These are phyloP conservation scores for Thielaviopsis punctulata DNA, from an alignment of 2,329 filamentous ascomycete genomes.

Conservation along the genomic window DNA sequence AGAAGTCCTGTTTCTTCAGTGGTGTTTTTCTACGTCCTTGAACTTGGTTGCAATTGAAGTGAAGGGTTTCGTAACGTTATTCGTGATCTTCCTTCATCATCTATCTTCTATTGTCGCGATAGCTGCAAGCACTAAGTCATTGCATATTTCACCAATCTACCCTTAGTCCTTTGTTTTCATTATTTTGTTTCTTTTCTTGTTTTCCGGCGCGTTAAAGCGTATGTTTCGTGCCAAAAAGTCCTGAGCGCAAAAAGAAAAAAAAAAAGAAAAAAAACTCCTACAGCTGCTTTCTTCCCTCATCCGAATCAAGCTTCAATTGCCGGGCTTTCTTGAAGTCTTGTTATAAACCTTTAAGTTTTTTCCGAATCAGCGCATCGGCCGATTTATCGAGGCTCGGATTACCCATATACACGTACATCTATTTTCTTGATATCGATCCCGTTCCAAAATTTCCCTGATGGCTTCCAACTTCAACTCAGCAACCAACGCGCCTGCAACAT, in stretches of 20 bases:
- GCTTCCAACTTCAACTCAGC: not conserved
- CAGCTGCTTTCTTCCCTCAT: not conserved
- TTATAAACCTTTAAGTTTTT: not conserved
- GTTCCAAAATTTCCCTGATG: not conserved
- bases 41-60: not conserved
- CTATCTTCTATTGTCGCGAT: not conserved
- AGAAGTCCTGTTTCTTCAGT: not conserved
- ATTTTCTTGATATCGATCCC: not conserved
- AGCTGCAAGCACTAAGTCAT: not conserved
- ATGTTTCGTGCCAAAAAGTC: not conserved
- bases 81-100: not conserved
- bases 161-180: not conserved
- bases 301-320: not conserved
- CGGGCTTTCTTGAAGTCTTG: not conserved
- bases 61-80: not conserved
- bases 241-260: not conserved
- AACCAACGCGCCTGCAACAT: constrained; percentile 26
- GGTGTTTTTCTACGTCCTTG: not conserved
- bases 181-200: not conserved
- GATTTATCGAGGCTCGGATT: too few relatives aligned
- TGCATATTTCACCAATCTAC: not conserved
- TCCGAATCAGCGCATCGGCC: not conserved
- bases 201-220: not conserved
- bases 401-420: not conserved
- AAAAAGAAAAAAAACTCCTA: too few relatives aligned